These are phyloP conservation scores for Apocynum venetum DNA, from an alignment of 257 asterid genomes.

Conservation along the genomic window DNA sequence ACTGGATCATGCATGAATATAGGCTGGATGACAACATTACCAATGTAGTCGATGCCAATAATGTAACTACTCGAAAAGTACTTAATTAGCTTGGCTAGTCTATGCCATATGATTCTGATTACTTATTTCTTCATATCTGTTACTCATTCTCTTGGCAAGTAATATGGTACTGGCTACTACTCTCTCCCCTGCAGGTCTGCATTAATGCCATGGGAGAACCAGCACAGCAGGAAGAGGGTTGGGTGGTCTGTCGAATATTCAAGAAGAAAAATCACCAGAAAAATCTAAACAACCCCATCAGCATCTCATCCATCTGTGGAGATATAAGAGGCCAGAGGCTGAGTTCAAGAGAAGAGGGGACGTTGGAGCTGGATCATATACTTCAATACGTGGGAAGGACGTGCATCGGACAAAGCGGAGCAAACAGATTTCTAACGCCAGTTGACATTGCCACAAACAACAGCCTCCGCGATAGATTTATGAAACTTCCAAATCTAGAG, in stretches of 20 bases:
- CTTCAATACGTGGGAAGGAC: slow-evolving; percentile 30
- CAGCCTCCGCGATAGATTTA: slow-evolving; percentile 19
- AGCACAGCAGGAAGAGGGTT: slow-evolving; percentile 49
- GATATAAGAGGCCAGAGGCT: slow-evolving; percentile 8
- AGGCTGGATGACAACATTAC: slow-evolving; percentile 36
- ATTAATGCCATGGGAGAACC: slow-evolving; percentile 19
- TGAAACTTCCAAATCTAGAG: slow-evolving; percentile 39
- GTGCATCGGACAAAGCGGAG: slow-evolving; percentile 6
- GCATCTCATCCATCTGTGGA: background rate
- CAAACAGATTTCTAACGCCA: background rate
- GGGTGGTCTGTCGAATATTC: slow-evolving; percentile 66
- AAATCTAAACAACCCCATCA: slow-evolving; percentile 4
- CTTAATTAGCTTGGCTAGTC: background rate
- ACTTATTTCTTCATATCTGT: background rate
- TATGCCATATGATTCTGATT: background rate
- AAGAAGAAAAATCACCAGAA: slow-evolving; percentile 45
- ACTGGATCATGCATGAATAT: slow-evolving; percentile 71
- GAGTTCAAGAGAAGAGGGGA: slow-evolving; percentile 23
- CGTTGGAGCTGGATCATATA: slow-evolving; percentile 33
- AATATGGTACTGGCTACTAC: background rate
- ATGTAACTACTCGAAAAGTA: slow-evolving; percentile 18
- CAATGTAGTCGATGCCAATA: background rate
- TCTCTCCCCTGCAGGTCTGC: slow-evolving; percentile 16
- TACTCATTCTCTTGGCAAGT: background rate
- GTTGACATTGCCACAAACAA: background rate